Evolutionary conservation across 2,329 filamentous ascomycete genomes (phyloP).

Genomic region (Fusarium fujikuroi): DNA sequence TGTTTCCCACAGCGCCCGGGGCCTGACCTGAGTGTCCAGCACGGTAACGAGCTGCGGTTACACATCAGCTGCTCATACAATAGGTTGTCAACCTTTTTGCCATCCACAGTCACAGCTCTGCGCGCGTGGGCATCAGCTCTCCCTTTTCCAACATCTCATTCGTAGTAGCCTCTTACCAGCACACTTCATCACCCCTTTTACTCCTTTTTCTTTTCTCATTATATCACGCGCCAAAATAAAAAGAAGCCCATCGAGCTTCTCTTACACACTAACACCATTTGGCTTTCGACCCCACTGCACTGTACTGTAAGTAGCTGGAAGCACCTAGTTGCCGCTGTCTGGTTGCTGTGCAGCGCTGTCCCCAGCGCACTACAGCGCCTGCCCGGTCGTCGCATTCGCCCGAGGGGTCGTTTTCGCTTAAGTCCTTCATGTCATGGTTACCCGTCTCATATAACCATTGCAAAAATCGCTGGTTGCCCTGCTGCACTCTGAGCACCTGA

Average conservation of each 20-base stretch:
- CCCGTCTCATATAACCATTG: conserved; percentile 14
- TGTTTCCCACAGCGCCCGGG: not conserved
- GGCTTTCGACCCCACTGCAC: conserved; percentile 23
- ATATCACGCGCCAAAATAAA: conserved; percentile 27
- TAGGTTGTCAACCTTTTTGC: not conserved
- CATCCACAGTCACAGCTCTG: conserved; percentile 25
- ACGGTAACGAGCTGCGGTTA: not conserved
- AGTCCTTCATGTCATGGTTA: not conserved
- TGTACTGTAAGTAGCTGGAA: conserved; percentile 23
- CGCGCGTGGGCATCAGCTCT: conserved; percentile 16
- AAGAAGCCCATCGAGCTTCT: not conserved
- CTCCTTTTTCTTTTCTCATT: conserved; percentile 8
- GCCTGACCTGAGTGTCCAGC: not conserved
- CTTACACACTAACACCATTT: conserved; percentile 24
- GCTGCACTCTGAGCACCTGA: conserved; percentile 11
- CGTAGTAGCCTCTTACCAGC: conserved; percentile 11
- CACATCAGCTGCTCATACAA: conserved; percentile 30
- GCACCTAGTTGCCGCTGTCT: not conserved
- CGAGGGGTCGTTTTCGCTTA: conserved; percentile 27
- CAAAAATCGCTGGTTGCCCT: conserved; percentile 22
- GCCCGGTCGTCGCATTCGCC: conserved; percentile 8
- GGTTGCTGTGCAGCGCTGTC: conserved; percentile 30
- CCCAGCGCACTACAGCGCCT: conserved; percentile 7
- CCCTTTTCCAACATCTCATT: conserved; percentile 13
- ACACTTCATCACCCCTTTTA: conserved; percentile 14